Conservation (phyloP, 1,284 basidiomycete genomes). For the Apiotrichum porosum region DNA sequence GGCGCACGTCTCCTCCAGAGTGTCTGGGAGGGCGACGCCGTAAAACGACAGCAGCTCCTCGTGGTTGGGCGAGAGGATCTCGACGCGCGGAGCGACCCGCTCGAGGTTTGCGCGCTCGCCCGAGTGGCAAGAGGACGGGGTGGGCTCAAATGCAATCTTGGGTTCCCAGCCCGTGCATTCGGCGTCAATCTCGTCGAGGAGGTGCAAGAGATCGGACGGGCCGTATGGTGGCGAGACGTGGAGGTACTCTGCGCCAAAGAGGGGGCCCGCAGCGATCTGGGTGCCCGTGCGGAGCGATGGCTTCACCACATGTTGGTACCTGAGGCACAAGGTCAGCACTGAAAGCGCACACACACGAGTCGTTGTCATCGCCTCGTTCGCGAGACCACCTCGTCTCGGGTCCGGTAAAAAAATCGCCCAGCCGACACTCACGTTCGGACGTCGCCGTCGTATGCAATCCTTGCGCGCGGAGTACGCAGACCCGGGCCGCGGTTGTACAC, state of each 20-base stretch:
- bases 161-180: conserved; percentile 23
- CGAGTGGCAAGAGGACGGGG: conserved; percentile 32
- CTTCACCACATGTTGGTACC: conserved; percentile 29
- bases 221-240: conserved; percentile 38
- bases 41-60: conserved; percentile 40
- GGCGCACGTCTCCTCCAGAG: conserved; percentile 8
- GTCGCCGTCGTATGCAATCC: conserved; percentile 35
- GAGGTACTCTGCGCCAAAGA: conserved; percentile 29
- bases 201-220: conserved; percentile 19
- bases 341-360: background rate
- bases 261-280: conserved; percentile 23
- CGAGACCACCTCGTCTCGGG: too few relatives aligned
- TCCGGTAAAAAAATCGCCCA: background rate
- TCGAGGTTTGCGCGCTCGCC: conserved; percentile 30
- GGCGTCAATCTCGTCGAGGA: conserved; percentile 17
- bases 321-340: conserved; percentile 6
- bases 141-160: conserved; percentile 39
- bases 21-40: conserved; percentile 9
- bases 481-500: conserved; percentile 24
- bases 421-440: conserved; percentile 27
- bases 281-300: conserved; percentile 22
- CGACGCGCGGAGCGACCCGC: conserved; percentile 18
- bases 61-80: conserved; percentile 41
- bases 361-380: too few relatives aligned
- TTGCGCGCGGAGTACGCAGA: conserved; percentile 22